Evolutionary conservation across 2,329 filamentous ascomycete genomes (phyloP), one percentile per base, ranked within the genome.

Genomic region (Pyricularia sp.): DNA sequence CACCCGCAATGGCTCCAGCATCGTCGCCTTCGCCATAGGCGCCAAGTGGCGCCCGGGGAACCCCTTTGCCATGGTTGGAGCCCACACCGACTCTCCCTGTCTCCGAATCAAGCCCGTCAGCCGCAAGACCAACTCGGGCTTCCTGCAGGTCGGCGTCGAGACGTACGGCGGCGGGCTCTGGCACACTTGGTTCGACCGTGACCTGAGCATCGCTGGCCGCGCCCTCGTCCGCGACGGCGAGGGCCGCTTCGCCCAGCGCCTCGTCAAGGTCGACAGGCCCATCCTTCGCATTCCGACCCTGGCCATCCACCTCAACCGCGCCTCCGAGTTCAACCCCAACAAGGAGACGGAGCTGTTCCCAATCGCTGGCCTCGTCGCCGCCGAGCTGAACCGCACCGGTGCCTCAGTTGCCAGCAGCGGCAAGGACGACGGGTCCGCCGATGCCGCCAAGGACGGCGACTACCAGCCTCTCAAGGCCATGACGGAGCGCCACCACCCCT

Each of bases 171-270:
- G 94, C 67, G 94, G 94, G 65, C 88, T 97, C 72, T 97, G 93
- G 93, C 93, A 97, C 77, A 96, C 91, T 61, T 99, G 89, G 94
- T 99, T 99, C 73, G 94, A 99, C 75, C 88, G 94, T 63, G 94
- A 99, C 75, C 80, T 99, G 67, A 89, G 90, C 70, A 86, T 97
- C 64, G 94, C 94, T 35, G 94, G 94, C 9, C 84, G 94, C 66
- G 90, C 90, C 16, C 88, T 97, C 80, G 90, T 94, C 65, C 86
- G 84, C 70, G 87, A 87, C 65, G 83, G 89, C 66, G 28, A 28
- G 55, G 90, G 89, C 63, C 87, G 84, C 68, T 90, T 96, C 68
- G 84, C 87, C 67, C 89, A 91, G 77, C 93, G 88, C 76, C 83
- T 99, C 65, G 85, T 97, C 77, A 94, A 96, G 78, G 85, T 99